Evolutionary conservation across 768 basidiomycete genomes (phyloP), one percentile per base, ranked within the genome.

Genomic region (Lactifluus piperatus): DNA sequence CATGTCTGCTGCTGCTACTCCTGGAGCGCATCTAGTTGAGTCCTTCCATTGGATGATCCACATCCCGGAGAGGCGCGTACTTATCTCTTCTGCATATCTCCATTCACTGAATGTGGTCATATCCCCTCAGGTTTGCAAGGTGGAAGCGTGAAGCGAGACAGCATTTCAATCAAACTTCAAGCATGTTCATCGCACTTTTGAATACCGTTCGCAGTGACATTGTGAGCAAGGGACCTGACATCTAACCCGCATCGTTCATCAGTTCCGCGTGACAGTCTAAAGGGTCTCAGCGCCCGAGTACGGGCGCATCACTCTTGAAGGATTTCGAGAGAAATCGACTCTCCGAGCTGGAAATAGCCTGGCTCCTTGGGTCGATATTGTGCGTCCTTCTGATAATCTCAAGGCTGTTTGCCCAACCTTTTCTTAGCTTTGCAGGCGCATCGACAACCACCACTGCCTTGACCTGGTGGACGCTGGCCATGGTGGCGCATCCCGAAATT

Each of bases 311-410:
- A 5, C 45, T 65, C 46, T n/a, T 58, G 13, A 50, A 36, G 36
- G 47, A 48, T 26, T 57, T 39, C 8, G 22, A 50, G 1, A 14
- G 30, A 49, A 50, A 41, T 13, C 39, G 56, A 10, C 58, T 64
- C 8, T 64, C 63, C 18, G 24, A 18, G 2, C 22, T 61, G 30
- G 62, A 64, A 53, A 51, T 52, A 11, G 62, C 62, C 16, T 64
- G 64, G 62, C 45, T 60, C 9, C 36, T 59, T 4, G 64, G 55
- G 6, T 58, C 55, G 2, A 57, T 64, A 39, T 57, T 57, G 64
- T 65, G 5, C 36, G 59, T 34, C 13, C 4, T 36, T 24, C 3
- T 6, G 20, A 5, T 30, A 1, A 51, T 24, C 65, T 64, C 5
- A 51, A 57, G 10, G 58, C n/a, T n/a, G 66, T 3, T 61, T 43